Percentiles rank a stretch among this genome's conserved stretches.
Conservation (phyloP, 148 eudicot species). For the Nepenthes mirabilis region DNA sequence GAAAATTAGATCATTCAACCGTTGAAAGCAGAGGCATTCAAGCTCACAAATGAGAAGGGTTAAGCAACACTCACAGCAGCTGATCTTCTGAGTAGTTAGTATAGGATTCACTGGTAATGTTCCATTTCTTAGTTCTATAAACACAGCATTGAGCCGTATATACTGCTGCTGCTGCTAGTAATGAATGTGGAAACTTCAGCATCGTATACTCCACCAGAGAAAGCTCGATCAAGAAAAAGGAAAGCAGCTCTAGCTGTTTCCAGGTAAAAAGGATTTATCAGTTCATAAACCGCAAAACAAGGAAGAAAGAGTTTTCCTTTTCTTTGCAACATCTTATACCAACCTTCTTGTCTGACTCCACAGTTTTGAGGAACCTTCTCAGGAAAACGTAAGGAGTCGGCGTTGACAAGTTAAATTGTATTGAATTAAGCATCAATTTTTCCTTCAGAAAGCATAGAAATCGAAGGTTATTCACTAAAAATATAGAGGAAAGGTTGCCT, state of each 20-base stretch:
- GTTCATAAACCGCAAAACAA: background rate
- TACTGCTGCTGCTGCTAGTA: slow-evolving; percentile 70
- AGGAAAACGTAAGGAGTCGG: slow-evolving; percentile 71
- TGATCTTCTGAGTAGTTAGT: slow-evolving; percentile 48
- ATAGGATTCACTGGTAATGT: slow-evolving; percentile 56
- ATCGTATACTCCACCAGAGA: slow-evolving; percentile 72
- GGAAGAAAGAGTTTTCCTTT: background rate
- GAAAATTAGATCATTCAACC: slow-evolving; percentile 16
- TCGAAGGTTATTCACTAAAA: background rate
- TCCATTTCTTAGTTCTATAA: slow-evolving; percentile 58
- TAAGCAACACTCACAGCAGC: slow-evolving; percentile 37
- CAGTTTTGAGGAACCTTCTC: slow-evolving; percentile 67
- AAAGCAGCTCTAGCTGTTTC: slow-evolving; percentile 41
- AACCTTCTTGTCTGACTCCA: slow-evolving; percentile 43
- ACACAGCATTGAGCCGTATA: slow-evolving; percentile 67
- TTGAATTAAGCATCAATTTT: slow-evolving; percentile 49
- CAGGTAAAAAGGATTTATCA: background rate
- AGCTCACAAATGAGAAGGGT: background rate
- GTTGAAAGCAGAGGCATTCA: background rate
- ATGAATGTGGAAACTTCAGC: slow-evolving; percentile 62
- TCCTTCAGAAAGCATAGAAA: slow-evolving; percentile 27
- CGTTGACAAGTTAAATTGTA: slow-evolving; percentile 67
- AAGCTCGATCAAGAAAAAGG: slow-evolving; percentile 61
- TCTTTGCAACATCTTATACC: background rate
- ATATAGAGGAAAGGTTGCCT: background rate